Evolutionary conservation across 495 filamentous ascomycete species (phyloP), one percentile per base, ranked within the genome.

Genomic region (Trichoderma asperelloides): DNA sequence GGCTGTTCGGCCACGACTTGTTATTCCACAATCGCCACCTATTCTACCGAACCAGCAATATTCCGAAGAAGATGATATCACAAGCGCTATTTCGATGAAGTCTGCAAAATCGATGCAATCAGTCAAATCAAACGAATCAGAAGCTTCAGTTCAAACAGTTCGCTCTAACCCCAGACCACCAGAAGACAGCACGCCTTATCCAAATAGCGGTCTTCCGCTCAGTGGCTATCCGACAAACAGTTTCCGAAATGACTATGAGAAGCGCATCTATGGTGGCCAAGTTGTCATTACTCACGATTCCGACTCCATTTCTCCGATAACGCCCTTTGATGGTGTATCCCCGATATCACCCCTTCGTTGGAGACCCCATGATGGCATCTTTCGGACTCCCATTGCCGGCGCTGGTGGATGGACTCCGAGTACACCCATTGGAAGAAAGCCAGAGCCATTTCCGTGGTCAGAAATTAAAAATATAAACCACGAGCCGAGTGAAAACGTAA

Each of bases 291-390:
- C 11, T 4, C 64, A 66, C 16, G 68, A 69, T 0, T 55, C 45
- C n/a, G 45, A 49, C n/a, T 1, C 66, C 30, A 69, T 75, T 69
- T 75, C 74, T 7, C 75, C 75, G 4, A 73, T 71, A 25, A 75
- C 75, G 7, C 72, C 73, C 9, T 73, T 74, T 37, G 66, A 67
- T 25, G 69, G 68, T 15, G 45, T 33, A 18, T 27, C 69, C 16
- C 37, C 47, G 30, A 21, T 65, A 9, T 67, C 21, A 27, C 47
- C 18, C 9, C 39, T 12, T n/a, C 49, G 63, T 21, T 63, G 57
- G 66, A 18, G 39, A 13, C 66, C 39, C 3, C 40, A 27, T 23
- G 45, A 69, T 62, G 18, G 51, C 28, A 27, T 40, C 9, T 25
- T 67, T 55, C 25, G 43, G 6, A 37, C 62, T 33, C 30, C 68